Evolutionary conservation across 148 eudicot genomes (phyloP).

Genomic region (Heliosperma pusillum): DNA sequence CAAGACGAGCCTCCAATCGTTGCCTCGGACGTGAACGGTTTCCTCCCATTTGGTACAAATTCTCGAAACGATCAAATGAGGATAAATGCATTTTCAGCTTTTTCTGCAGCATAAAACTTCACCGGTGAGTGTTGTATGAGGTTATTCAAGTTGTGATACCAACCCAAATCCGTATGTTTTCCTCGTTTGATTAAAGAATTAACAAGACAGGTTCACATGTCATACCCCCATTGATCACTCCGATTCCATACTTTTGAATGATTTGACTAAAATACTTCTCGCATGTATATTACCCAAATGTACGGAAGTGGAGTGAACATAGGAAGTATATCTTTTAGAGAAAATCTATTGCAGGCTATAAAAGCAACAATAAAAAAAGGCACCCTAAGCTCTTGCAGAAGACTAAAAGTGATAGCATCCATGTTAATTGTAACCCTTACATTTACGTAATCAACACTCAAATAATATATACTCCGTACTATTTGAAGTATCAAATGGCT

Average conservation of each 20-base stretch:
- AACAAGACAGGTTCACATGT: not conserved
- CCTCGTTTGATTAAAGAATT: not conserved
- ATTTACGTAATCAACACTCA: not conserved
- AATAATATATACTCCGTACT: too few species aligned
- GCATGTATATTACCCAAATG: too few species aligned
- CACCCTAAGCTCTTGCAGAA: not conserved
- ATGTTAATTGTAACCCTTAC: not conserved
- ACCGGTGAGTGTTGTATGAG: not conserved
- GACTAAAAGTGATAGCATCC: not conserved
- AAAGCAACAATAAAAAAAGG: not conserved
- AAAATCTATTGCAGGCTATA: not conserved
- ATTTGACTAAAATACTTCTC: too few species aligned
- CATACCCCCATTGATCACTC: too few species aligned
- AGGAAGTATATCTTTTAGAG: not conserved
- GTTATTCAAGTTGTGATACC: too few species aligned
- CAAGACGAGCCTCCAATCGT: slow-evolving; percentile 28
- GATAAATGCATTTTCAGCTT: slow-evolving; percentile 76
- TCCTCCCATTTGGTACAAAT: slow-evolving; percentile 6
- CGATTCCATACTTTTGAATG: too few species aligned
- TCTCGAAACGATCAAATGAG: slow-evolving; percentile 61
- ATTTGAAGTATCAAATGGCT: not conserved
- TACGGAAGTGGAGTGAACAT: too few species aligned
- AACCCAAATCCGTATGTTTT: not conserved
- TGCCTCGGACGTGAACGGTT: slow-evolving; percentile 22
- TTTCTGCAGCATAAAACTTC: slow-evolving; percentile 37